phyloP scores from a whole-genome alignment of 2,329 filamentous ascomycete genomes.

The Trichoderma atrobrunneum region DNA sequence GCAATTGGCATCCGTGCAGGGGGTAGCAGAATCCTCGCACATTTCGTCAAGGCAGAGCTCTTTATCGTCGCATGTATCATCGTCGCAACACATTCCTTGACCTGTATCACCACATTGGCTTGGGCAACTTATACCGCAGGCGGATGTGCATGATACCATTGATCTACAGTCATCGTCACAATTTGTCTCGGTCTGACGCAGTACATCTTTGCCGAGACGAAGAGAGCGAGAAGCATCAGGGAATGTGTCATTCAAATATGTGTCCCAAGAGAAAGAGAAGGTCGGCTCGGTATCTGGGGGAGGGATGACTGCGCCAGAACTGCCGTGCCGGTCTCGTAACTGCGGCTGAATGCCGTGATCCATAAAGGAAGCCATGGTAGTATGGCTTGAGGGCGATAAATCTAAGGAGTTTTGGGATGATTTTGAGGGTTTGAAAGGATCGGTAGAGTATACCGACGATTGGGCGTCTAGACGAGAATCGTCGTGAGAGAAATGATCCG shows the following conservation, averaged over 20 bases:
- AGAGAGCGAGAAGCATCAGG: constrained; percentile 12
- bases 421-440: constrained; percentile 12
- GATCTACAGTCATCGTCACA: constrained; percentile 33
- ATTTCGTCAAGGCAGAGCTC: constrained; percentile 29
- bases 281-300: constrained; percentile 11
- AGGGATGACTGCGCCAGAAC: neutral
- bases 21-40: constrained; percentile 36
- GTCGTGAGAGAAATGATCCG: constrained; percentile 30
- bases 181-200: neutral
- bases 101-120: constrained; percentile 36
- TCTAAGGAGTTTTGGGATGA: neutral
- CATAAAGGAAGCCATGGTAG: neutral
- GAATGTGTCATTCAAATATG: constrained; percentile 20
- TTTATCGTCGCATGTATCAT: constrained; percentile 32
- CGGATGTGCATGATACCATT: constrained; percentile 33
- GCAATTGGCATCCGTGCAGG: constrained; percentile 38
- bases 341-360: neutral
- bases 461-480: constrained; percentile 33
- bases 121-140: constrained; percentile 35
- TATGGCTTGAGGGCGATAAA: neutral
- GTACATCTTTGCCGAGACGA: neutral
- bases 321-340: neutral
- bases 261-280: constrained; percentile 22
- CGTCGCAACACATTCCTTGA: constrained; percentile 36
- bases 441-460: constrained; percentile 18